Evolutionary conservation across 2,329 filamentous ascomycete species (phyloP).

Genomic region (Fusarium tanahbumbuense): DNA sequence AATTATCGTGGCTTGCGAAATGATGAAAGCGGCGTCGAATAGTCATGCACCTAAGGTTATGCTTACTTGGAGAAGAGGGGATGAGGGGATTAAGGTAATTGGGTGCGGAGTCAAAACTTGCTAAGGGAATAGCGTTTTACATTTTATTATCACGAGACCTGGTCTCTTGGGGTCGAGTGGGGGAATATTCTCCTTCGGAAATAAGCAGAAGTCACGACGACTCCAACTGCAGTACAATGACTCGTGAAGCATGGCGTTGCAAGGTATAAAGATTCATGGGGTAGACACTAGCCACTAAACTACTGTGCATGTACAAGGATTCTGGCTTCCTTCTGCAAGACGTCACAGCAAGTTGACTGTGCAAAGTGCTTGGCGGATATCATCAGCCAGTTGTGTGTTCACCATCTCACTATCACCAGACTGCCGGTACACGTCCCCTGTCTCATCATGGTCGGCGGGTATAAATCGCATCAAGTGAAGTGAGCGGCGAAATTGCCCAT

Average conservation of each 20-base stretch:
- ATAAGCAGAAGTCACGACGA: background rate
- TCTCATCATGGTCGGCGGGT: background rate
- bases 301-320: background rate
- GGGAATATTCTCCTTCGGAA: background rate
- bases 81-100: background rate
- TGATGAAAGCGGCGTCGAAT: slow-evolving; percentile 15
- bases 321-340: background rate
- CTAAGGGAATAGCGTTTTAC: background rate
- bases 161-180: background rate
- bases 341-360: background rate
- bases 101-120: background rate
- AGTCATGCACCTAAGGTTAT: background rate
- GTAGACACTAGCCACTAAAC: background rate
- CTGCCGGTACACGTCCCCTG: fast-evolving
- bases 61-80: background rate
- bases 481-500: background rate
- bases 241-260: background rate
- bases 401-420: no score
- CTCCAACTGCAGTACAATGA: background rate
- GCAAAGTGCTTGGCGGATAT: background rate
- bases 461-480: background rate
- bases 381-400: background rate
- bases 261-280: background rate
- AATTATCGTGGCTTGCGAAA: background rate
- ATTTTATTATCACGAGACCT: background rate